These are phyloP conservation scores for Myriangium duriaei DNA, from an alignment of 2,329 filamentous ascomycete species.

Conservation along the genomic window DNA sequence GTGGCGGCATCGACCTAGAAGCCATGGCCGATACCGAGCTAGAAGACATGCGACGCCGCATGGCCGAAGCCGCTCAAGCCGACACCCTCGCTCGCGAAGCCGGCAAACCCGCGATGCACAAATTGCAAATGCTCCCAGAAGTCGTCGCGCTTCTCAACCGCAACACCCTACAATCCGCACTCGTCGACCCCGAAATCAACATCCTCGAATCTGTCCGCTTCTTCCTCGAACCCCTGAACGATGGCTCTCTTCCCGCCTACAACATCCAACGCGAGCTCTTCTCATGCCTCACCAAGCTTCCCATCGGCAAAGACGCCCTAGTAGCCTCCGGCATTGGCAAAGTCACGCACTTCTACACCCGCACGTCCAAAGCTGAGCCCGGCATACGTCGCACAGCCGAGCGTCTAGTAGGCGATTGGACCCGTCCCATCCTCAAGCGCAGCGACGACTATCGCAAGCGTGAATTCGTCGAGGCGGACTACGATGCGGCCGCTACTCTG, in stretches of 20 bases:
- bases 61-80: slow-evolving; percentile 79
- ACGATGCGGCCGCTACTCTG: slow-evolving; percentile 36
- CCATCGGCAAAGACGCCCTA: slow-evolving; percentile 81
- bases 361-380: slow-evolving; percentile 78
- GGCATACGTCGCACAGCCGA: slow-evolving; percentile 90
- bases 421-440: slow-evolving; percentile 80
- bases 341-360: slow-evolving; percentile 92
- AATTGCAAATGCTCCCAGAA: slow-evolving; percentile 84
- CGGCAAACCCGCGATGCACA: slow-evolving; percentile 74
- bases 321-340: slow-evolving; percentile 90
- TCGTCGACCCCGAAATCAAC: slow-evolving; percentile 90
- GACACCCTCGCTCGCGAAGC: slow-evolving; percentile 73
- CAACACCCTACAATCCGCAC: slow-evolving; percentile 69
- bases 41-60: slow-evolving; percentile 62
- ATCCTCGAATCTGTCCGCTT: slow-evolving; percentile 90
- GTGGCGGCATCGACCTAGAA: slow-evolving; percentile 85
- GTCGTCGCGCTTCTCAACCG: slow-evolving; percentile 81
- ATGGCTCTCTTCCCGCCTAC: slow-evolving; percentile 88
- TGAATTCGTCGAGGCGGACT: slow-evolving; percentile 44
- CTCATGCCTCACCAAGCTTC: slow-evolving; percentile 62
- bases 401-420: slow-evolving; percentile 89
- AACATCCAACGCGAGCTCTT: slow-evolving; percentile 96
- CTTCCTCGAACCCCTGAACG: slow-evolving; percentile 90
- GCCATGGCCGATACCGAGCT: slow-evolving; percentile 84
- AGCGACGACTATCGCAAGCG: slow-evolving; percentile 92